Evolutionary conservation across 2,329 filamentous ascomycete genomes (phyloP), one percentile per base, ranked within the genome.

Genomic region (Colletotrichum zoysiae): DNA sequence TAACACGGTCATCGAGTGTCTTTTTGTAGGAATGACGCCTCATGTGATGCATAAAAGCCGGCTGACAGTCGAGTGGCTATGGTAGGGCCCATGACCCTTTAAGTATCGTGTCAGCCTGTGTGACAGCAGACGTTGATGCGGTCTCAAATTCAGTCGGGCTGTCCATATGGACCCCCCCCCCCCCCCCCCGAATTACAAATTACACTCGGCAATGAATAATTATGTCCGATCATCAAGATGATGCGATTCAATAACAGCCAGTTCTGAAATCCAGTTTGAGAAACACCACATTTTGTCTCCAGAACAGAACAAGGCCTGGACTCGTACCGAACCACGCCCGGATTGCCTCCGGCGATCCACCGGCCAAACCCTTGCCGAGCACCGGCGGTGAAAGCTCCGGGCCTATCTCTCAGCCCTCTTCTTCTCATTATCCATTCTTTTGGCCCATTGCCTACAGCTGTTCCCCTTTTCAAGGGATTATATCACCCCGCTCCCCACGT

Each of bases 361-460:
- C 65, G 53, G 65, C 55, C 65, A 69, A 55, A 71, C 33, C 59
- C 53, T 35, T 64, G 55, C 70, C 55, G 30, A 56, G 33, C 57
- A 55, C 70, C 59, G 65, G 70, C 70, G 70, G 65, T 70, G 70
- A 69, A 69, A 68, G 40, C 60, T 16, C 48, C 56, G 51, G 40
- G 18, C 40, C 33, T 23, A 20, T 23, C 50, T 26, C 48, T 38
- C 58, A 55, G 48, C 35, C 60, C 48, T 40, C 60, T 51, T 23
- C 46, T 46, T 57, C 26, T 11, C 14, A 58, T 60, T 58, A 53
- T 30, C 55, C 33, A n/a, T 38, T 18, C 26, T 55, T 26, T 55
- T 16, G 46, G 30, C 12, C 1, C 2, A 26, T 62, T 35, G 68
- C 57, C 58, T 11, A 55, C 23, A 48, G n/a, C n/a, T 20, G 12